phyloP scores from a whole-genome alignment of 768 basidiomycete genomes.

The Tremella fuciformis region DNA sequence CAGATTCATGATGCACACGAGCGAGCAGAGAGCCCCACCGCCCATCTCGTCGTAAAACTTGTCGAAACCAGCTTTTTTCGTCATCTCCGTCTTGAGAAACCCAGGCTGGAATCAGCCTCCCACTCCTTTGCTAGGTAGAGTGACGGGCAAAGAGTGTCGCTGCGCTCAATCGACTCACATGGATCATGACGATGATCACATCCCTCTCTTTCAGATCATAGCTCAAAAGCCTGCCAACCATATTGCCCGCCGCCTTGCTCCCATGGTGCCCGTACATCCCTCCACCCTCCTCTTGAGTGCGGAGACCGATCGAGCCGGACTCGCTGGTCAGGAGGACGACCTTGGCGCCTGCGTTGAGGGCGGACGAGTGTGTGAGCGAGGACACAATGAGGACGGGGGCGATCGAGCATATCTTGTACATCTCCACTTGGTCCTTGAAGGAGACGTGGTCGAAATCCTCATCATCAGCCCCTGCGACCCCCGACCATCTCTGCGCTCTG shows the following conservation, averaged over 20 bases:
- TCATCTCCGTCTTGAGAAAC: slow-evolving; percentile 57
- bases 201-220: slow-evolving; percentile 54
- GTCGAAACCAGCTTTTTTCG: slow-evolving; percentile 56
- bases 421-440: slow-evolving; percentile 55
- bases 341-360: slow-evolving; percentile 51
- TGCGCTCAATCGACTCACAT: slow-evolving; percentile 48
- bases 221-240: slow-evolving; percentile 56
- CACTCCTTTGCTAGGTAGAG: no score
- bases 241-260: slow-evolving; percentile 58
- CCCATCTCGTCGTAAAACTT: slow-evolving; percentile 56
- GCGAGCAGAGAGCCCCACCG: slow-evolving; percentile 43
- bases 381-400: slow-evolving; percentile 51
- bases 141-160: no score
- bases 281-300: slow-evolving; percentile 56
- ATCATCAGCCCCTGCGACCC: slow-evolving; percentile 6
- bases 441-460: slow-evolving; percentile 53
- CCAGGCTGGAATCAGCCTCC: slow-evolving; percentile 52
- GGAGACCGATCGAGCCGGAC: slow-evolving; percentile 56
- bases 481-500: slow-evolving; percentile 3
- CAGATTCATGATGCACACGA: not conserved
- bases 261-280: slow-evolving; percentile 59
- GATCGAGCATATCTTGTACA: slow-evolving; percentile 57
- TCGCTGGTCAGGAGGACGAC: slow-evolving; percentile 57
- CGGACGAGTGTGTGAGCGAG: slow-evolving; percentile 11
- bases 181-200: slow-evolving; percentile 55